Conservation (phyloP, 495 filamentous ascomycete genomes). For the Talaromyces ruber region DNA sequence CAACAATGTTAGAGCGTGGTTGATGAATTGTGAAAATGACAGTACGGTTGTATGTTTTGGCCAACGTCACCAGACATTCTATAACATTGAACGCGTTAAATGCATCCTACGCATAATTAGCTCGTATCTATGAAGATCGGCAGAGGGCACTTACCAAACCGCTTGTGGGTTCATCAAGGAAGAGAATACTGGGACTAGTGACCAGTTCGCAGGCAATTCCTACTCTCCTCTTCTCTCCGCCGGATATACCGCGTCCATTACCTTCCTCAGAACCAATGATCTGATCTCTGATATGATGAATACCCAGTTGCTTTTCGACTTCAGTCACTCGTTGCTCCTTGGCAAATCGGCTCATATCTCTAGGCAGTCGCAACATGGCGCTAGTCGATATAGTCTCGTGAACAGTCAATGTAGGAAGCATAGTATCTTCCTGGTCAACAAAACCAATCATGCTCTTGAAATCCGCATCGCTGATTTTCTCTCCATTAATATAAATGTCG, state of each 20-base stretch:
- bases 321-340: constrained; percentile 88
- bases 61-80: constrained; percentile 89
- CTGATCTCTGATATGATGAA: constrained; percentile 84
- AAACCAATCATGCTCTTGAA: constrained; percentile 91
- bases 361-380: constrained; percentile 79
- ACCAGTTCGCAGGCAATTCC: constrained; percentile 97
- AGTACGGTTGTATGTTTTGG: constrained; percentile 91
- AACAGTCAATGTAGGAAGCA: constrained; percentile 93
- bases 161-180: constrained; percentile 94
- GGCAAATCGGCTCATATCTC: constrained; percentile 75
- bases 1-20: constrained; percentile 98
- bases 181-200: constrained; percentile 93
- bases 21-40: constrained; percentile 99
- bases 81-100: constrained; percentile 97
- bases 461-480: constrained; percentile 75
- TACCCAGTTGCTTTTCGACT: constrained; percentile 91
- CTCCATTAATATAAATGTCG: constrained; percentile 89
- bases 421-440: constrained; percentile 96
- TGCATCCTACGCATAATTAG: constrained; percentile 47
- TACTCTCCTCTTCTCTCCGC: constrained; percentile 91
- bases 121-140: background rate
- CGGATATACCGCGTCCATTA: constrained; percentile 87
- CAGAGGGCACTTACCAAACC: constrained; percentile 46
- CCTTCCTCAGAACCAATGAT: constrained; percentile 97
- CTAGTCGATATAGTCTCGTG: constrained; percentile 97